phyloP scores from a whole-genome alignment of 306 rosid species.

The Vachellia collinsii region DNA sequence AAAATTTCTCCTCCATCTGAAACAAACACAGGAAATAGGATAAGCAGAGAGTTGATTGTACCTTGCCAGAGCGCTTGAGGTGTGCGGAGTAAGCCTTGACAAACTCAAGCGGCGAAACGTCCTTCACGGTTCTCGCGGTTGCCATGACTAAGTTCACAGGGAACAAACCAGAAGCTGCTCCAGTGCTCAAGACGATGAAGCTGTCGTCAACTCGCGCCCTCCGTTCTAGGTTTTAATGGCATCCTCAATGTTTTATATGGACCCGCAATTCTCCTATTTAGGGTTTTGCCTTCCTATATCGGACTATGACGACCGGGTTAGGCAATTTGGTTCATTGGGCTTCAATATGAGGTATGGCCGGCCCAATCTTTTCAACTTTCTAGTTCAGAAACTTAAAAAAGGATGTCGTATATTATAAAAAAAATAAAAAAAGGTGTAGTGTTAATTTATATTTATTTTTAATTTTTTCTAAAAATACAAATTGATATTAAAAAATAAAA shows the following conservation, averaged over 20 bases:
- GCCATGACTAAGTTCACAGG: slow-evolving; percentile 40
- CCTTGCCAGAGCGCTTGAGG: slow-evolving; percentile 72
- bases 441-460: too few species aligned
- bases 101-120: slow-evolving; percentile 74
- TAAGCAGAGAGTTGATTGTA: background rate
- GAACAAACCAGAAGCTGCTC: background rate
- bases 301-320: background rate
- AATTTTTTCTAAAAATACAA: too few species aligned
- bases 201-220: background rate
- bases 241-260: background rate
- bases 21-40: background rate
- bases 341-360: background rate
- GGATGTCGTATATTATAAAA: too few species aligned
- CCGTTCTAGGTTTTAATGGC: background rate
- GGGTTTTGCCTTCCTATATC: background rate
- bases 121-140: slow-evolving; percentile 64
- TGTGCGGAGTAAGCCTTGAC: slow-evolving; percentile 79
- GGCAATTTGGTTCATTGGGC: background rate
- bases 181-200: background rate
- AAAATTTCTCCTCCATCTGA: background rate
- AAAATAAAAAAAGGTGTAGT: too few species aligned
- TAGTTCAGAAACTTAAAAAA: too few species aligned
- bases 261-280: background rate
- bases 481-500: too few species aligned
- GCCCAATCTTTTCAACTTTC: too few species aligned